Evolutionary conservation across 2,329 filamentous ascomycete genomes (phyloP).

Genomic region (Pseudovirgaria hyperparasitica): DNA sequence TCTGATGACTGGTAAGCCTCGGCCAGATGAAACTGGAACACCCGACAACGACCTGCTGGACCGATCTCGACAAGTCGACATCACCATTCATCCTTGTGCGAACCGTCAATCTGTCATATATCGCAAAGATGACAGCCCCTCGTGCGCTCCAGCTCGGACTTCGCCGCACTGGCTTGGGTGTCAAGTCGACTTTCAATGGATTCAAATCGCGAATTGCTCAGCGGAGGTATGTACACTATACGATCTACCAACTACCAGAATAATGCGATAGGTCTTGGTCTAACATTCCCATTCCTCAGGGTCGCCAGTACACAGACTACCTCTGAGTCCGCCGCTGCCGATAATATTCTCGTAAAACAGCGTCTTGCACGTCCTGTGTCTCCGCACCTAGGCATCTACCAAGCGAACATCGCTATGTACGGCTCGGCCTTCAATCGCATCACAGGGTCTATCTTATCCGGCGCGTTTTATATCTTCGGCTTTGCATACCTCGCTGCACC

Average conservation of each 20-base stretch:
- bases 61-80: constrained; percentile 10
- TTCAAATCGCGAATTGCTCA: constrained; percentile 30
- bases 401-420: constrained; percentile 75
- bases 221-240: constrained; percentile 33
- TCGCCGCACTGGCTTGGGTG: constrained; percentile 26
- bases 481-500: constrained; percentile 71
- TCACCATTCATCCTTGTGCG: constrained; percentile 14
- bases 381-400: constrained; percentile 79
- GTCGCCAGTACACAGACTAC: constrained; percentile 46
- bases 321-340: constrained; percentile 38
- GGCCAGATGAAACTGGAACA: too few relatives aligned
- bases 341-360: constrained; percentile 64
- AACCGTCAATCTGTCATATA: constrained; percentile 10
- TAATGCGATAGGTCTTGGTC: neutral
- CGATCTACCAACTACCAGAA: too few relatives aligned
- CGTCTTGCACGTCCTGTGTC: constrained; percentile 70
- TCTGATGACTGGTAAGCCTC: too few relatives aligned
- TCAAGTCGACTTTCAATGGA: too few relatives aligned
- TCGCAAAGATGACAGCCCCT: constrained; percentile 28
- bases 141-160: constrained; percentile 32
- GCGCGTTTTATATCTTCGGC: constrained; percentile 67
- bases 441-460: constrained; percentile 63
- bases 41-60: constrained; percentile 3
- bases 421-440: constrained; percentile 66
- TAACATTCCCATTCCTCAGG: constrained; percentile 12